These are phyloP conservation scores for Ettlia oleoabundans DNA, from an alignment of 139 green algal species.

Conservation along the genomic window DNA sequence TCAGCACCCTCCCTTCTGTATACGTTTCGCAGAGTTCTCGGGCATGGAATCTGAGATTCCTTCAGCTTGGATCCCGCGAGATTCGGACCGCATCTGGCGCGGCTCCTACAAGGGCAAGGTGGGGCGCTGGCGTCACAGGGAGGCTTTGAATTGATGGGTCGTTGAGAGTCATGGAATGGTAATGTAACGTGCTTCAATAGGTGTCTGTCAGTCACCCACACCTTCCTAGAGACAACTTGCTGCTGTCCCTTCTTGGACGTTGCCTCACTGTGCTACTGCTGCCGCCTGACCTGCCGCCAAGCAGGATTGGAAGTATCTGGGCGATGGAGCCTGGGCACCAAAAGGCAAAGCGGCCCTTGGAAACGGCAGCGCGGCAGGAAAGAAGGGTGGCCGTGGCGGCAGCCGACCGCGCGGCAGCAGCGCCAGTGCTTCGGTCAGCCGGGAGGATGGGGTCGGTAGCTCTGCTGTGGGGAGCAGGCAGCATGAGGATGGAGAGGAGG, in stretches of 20 bases:
- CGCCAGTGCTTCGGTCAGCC: background rate
- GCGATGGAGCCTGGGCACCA: constrained; percentile 79
- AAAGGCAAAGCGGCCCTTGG: constrained; percentile 37
- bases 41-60: constrained; percentile 53
- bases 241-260: too few species aligned
- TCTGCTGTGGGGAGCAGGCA: background rate
- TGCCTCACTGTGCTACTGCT: too few species aligned
- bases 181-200: too few species aligned
- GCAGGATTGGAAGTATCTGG: constrained; percentile 78
- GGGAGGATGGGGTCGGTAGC: background rate
- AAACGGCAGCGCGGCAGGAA: background rate
- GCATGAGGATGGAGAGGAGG: background rate
- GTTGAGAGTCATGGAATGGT: too few species aligned
- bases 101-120: constrained; percentile 79
- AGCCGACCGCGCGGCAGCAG: background rate
- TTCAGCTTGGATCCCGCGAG: constrained; percentile 61
- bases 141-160: too few species aligned
- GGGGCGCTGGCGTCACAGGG: background rate
- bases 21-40: constrained; percentile 61
- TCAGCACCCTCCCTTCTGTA: background rate
- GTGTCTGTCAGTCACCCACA: too few species aligned
- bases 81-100: constrained; percentile 74
- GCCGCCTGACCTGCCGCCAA: background rate
- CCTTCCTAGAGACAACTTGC: too few species aligned
- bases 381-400: background rate